Evolutionary conservation across 106 monocot genomes (phyloP), one percentile per base, ranked within the genome.

Genomic region (Alisma plantagoaquatica): DNA sequence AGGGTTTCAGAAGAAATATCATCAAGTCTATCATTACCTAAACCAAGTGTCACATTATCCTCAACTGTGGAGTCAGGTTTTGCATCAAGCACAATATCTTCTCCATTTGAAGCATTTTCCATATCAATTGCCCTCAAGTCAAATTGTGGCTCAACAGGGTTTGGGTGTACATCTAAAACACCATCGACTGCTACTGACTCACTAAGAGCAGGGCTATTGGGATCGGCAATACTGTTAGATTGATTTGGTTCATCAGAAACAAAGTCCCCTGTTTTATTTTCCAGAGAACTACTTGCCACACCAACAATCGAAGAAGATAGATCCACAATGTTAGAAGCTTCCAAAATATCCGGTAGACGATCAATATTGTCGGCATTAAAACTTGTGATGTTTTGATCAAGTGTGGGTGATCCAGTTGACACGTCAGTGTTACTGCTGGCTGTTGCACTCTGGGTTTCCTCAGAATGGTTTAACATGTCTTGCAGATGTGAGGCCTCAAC

Each of bases 401-500:
- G 35, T 38, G 14, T 38, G 35, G 35, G 35, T 14, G 14, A 38
- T 14, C 14, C 35, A 38, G 6, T 38, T 38, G 6, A 7, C 9
- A 38, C 14, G 35, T 38, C 6, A 38, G 6, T 38, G 14, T 6
- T 6, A 14, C 14, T 14, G 6, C 9, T 7, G 14, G 14, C 14
- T 7, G 35, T 14, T 7, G 35, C 6, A 14, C 35, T 38, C 35
- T 7, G 6, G 14, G 6, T 14, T 38, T 14, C 14, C 6, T 38
- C 35, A 6, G 6, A 6, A 38, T 38, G 14, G 14, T 7, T 14
- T 7, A 38, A 14, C 35, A 14, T 38, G 14, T 38, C 35, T 38
- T 38, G 6, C 6, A 7, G 9, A 38, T 38, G 35, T 6, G 35
- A 10, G 23, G 17, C 29, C 66, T 78, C 60, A 60, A 69, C 60